Conservation (phyloP, 2,329 filamentous ascomycete species). For the Monosporascus ibericus region DNA sequence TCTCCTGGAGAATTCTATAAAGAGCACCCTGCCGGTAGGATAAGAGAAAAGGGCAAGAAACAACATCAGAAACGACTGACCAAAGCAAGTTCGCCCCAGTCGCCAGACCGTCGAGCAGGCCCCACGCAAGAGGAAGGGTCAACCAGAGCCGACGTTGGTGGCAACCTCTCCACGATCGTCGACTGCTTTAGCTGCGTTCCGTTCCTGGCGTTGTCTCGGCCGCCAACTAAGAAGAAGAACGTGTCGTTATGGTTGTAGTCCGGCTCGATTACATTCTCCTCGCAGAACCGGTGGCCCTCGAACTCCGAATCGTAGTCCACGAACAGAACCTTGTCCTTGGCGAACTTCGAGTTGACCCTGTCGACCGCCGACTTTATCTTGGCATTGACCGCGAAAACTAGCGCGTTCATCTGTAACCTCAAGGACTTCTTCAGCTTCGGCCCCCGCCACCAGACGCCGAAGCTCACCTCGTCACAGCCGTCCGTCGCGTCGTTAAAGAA, state of each 20-base stretch:
- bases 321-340: constrained; percentile 32
- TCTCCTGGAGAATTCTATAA: no score
- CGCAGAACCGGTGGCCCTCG: constrained; percentile 40
- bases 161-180: constrained; percentile 13
- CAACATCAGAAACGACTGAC: no score
- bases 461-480: constrained; percentile 36
- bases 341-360: constrained; percentile 31
- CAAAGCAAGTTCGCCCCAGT: constrained; percentile 37
- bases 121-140: constrained; percentile 31
- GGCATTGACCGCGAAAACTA: constrained; percentile 35
- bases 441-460: constrained; percentile 40
- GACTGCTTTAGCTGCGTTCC: constrained; percentile 8
- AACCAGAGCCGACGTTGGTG: constrained; percentile 26
- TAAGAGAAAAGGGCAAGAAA: no score
- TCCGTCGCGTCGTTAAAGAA: constrained; percentile 41
- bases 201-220: constrained; percentile 31
- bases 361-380: constrained; percentile 32
- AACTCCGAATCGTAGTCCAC: constrained; percentile 39
- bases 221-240: constrained; percentile 44
- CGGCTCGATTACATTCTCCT: constrained; percentile 33
- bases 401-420: constrained; percentile 35
- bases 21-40: no score
- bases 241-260: constrained; percentile 37
- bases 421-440: constrained; percentile 34
- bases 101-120: constrained; percentile 28